Conservation (phyloP, 1,139 yeast genomes). For the Yamadazyma diospyri region DNA sequence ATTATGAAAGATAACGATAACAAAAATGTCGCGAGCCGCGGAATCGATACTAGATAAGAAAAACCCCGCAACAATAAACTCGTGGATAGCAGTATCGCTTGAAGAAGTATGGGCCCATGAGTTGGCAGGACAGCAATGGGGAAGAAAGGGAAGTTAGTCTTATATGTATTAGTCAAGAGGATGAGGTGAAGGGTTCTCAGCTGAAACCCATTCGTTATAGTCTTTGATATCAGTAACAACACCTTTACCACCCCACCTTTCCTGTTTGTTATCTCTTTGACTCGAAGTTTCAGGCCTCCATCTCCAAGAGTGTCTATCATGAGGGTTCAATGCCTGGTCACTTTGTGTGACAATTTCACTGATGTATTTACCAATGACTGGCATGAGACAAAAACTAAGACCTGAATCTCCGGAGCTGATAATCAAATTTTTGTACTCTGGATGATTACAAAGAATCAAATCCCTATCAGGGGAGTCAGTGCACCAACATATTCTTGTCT, state of each 20-base stretch:
- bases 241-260: slow-evolving; percentile 23
- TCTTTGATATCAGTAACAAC: slow-evolving; percentile 21
- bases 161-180: too few relatives aligned
- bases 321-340: slow-evolving; percentile 10
- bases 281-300: slow-evolving; percentile 19
- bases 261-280: slow-evolving; percentile 17
- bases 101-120: too few relatives aligned
- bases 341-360: slow-evolving; percentile 1
- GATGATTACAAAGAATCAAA: slow-evolving; percentile 10
- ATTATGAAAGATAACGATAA: too few relatives aligned
- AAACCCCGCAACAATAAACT: too few relatives aligned
- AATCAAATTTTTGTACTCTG: slow-evolving; percentile 9
- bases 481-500: slow-evolving; percentile 14
- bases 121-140: too few relatives aligned
- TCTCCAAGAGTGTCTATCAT: slow-evolving; percentile 17
- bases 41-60: too few relatives aligned
- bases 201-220: slow-evolving; percentile 18
- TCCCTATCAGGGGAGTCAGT: slow-evolving; percentile 13
- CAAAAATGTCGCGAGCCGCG: too few relatives aligned
- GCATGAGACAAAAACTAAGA: slow-evolving; percentile 15
- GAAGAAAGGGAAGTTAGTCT: too few relatives aligned
- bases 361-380: slow-evolving; percentile 12
- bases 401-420: slow-evolving; percentile 17
- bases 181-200: too few relatives aligned
- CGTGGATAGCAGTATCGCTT: too few relatives aligned